Percentiles rank a stretch among this genome's conserved stretches.
Conservation (phyloP, 306 rosid species). For the Biancaea sappan region DNA sequence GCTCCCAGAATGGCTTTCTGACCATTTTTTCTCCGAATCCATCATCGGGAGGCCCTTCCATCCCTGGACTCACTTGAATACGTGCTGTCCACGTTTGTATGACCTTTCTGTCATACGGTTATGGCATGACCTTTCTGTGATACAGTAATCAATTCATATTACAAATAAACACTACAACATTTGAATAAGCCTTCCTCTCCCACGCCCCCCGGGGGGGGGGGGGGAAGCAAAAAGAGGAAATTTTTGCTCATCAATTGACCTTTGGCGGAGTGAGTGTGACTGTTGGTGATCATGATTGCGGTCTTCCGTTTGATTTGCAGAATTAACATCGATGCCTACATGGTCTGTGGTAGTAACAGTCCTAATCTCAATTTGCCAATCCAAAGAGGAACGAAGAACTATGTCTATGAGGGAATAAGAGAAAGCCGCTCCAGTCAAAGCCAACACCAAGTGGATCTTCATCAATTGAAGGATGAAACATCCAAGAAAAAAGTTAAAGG, state of each 20-base stretch:
- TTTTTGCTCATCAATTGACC: no score
- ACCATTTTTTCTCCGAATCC: conserved; percentile 96
- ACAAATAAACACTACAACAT: neutral
- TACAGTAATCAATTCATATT: neutral
- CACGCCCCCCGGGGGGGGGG: no score
- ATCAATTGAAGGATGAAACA: conserved; percentile 33
- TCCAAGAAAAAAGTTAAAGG: conserved; percentile 38
- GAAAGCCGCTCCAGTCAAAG: conserved; percentile 20
- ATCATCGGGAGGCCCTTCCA: conserved; percentile 88
- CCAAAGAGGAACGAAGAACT: conserved; percentile 21
- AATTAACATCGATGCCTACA: conserved; percentile 23
- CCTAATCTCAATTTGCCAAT: neutral
- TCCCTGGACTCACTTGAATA: no score
- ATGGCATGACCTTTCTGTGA: conserved; percentile 57
- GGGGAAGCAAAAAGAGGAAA: no score
- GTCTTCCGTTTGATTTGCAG: no score
- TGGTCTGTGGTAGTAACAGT: neutral
- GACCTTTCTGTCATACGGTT: no score
- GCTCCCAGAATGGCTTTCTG: conserved; percentile 94
- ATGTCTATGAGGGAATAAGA: conserved; percentile 24
- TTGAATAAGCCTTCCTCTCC: no score
- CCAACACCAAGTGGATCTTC: conserved; percentile 29
- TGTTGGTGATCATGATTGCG: no score
- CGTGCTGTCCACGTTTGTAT: no score
- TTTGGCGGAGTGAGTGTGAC: no score